Base-by-base conservation (phyloP, 352 stramenopile species). In the Nannochloropsis limnetica region DNA sequence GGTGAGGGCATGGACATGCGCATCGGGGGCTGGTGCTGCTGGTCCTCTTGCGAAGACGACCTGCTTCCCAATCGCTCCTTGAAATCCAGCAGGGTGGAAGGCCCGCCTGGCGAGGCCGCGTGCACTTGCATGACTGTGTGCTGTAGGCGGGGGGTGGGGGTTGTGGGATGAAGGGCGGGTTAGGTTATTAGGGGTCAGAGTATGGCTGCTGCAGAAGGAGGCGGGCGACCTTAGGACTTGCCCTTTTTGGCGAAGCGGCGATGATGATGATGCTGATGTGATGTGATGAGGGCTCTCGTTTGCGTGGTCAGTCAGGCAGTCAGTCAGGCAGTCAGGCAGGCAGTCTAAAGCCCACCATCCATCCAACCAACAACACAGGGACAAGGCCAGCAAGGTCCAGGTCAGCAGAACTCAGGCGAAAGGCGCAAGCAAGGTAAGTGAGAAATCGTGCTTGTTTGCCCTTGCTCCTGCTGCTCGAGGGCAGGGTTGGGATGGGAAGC, bases 121-220 rank as follows among this genome's bases (percentile, higher is more conserved):
- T 27, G 61, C 61, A 74, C 61, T 29, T 74, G 61, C 61, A 74
- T 74, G 61, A 22, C n/a, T 74, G 61, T 49, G 37, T 20, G 37
- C 2, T 49, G 8, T 49, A 49, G 37, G 17, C 37, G 37, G 37
- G 37, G 37, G 11, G 2, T 6, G 37, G 37, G 37, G 32, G 37
- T n/a, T n/a, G n/a, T n/a, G n/a, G n/a, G n/a, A n/a, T n/a, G n/a
- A n/a, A n/a, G 37, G 37, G 37, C 11, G 37, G 17, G 37, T 15
- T 20, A 49, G n/a, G n/a, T n/a, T n/a, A n/a, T n/a, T n/a, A n/a
- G n/a, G n/a, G n/a, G 37, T 49, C 37, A 49, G 37, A 49, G 37
- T 6, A 49, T 49, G 8, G 37, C n/a, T n/a, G 17, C 8, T 49
- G 37, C 37, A 49, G 37, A 49, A 49, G 9, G 17, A 49, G 37